Percentiles rank a stretch among this genome's conserved stretches.
phyloP scores from a whole-genome alignment of 495 filamentous ascomycete species.

The Aspergillus olivimuriae region DNA sequence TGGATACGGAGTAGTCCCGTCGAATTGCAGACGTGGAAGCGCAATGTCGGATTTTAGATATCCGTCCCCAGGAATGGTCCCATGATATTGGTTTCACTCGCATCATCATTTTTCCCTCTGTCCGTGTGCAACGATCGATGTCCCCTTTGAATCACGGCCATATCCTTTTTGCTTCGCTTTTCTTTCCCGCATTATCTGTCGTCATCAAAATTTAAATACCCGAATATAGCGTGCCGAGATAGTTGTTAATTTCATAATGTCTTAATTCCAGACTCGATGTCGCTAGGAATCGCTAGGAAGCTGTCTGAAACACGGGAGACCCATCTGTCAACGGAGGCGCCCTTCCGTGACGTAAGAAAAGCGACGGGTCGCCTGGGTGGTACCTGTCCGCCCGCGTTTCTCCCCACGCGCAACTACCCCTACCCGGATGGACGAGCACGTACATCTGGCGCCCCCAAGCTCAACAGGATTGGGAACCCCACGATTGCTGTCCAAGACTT shows the following conservation, averaged over 20 bases:
- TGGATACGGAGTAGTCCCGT: no score
- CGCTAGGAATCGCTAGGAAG: no score
- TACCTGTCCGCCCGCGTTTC: neutral
- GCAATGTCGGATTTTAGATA: no score
- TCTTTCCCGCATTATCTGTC: neutral
- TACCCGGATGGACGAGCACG: no score
- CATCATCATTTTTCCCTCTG: no score
- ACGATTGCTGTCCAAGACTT: neutral
- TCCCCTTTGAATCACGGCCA: no score
- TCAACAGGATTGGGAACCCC: neutral
- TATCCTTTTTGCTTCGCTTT: neutral
- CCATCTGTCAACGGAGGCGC: no score
- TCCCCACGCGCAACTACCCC: no score
- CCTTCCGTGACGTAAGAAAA: conserved; percentile 2
- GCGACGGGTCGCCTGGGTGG: no score
- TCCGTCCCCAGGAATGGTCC: neutral
- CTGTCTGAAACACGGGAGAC: neutral
- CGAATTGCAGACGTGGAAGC: no score
- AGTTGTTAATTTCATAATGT: conserved; percentile 1
- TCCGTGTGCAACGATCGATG: no score
- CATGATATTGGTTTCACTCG: neutral
- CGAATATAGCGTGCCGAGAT: conserved; percentile 10
- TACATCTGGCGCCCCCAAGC: neutral
- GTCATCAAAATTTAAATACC: conserved; percentile 23
- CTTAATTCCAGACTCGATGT: no score